phyloP scores from a whole-genome alignment of 2,329 filamentous ascomycete genomes.

The Chaetomium sp. region DNA sequence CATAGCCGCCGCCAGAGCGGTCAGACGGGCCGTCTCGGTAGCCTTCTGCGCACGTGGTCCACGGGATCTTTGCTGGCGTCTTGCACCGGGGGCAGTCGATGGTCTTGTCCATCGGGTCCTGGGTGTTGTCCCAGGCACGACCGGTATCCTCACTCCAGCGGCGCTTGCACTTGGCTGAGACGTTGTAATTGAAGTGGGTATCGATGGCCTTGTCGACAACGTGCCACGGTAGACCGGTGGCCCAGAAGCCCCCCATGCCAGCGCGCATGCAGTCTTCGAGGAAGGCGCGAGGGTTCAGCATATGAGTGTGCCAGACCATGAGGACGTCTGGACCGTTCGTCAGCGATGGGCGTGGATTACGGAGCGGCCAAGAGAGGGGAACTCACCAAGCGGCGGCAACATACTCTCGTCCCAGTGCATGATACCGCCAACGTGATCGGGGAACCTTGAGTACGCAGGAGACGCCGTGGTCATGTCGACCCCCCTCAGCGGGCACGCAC shows the following conservation, averaged over 20 bases:
- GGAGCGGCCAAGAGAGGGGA: background rate
- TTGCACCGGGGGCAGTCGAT: slow-evolving; percentile 61
- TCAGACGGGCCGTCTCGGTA: slow-evolving; percentile 37
- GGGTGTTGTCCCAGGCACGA: slow-evolving; percentile 60
- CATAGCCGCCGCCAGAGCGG: slow-evolving; percentile 59
- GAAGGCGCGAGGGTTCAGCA: slow-evolving; percentile 75
- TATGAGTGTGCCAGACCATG: slow-evolving; percentile 79
- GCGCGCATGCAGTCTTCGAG: slow-evolving; percentile 71
- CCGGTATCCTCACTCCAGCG: slow-evolving; percentile 53
- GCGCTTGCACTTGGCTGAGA: slow-evolving; percentile 46
- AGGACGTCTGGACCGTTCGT: slow-evolving; percentile 60
- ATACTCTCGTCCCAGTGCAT: slow-evolving; percentile 45
- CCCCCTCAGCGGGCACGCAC: slow-evolving; percentile 39
- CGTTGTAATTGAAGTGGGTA: slow-evolving; percentile 58
- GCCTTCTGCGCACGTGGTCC: slow-evolving; percentile 58
- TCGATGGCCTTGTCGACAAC: slow-evolving; percentile 61
- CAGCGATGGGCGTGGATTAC: slow-evolving; percentile 2
- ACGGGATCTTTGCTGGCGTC: slow-evolving; percentile 50
- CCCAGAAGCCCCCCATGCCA: slow-evolving; percentile 60
- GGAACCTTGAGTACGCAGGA: slow-evolving; percentile 42
- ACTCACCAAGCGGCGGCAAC: slow-evolving; percentile 62
- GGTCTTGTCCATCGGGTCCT: slow-evolving; percentile 52
- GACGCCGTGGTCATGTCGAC: slow-evolving; percentile 40
- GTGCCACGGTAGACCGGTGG: slow-evolving; percentile 67
- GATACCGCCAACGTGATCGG: slow-evolving; percentile 32